A percentile compares a stretch with the other conserved stretches of the same genome.
These are phyloP conservation scores for Penicillium pancosmium DNA, from an alignment of 495 filamentous ascomycete species.

Conservation along the genomic window DNA sequence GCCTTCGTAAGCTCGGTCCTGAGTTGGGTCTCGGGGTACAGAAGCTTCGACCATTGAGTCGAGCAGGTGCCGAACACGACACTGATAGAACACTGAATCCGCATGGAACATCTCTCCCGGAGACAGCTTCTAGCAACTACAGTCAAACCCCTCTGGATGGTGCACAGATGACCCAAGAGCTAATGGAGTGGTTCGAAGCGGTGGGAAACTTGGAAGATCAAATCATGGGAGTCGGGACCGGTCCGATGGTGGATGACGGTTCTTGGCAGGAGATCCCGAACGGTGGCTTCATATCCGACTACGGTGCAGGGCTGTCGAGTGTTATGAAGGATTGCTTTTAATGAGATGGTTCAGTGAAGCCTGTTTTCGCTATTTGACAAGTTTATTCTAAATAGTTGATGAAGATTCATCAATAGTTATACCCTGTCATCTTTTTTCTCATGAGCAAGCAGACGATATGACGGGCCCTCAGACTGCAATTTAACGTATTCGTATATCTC, in stretches of 20 bases:
- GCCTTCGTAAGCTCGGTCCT: slow-evolving; percentile 55
- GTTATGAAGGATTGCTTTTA: slow-evolving; percentile 46
- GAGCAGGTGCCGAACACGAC: slow-evolving; percentile 4
- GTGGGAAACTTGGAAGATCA: slow-evolving; percentile 42
- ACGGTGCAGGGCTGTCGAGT: slow-evolving; percentile 41
- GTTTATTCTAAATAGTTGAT: too few species aligned
- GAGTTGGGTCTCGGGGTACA: slow-evolving; percentile 50
- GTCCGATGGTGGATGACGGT: slow-evolving; percentile 21
- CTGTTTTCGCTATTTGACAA: too few species aligned
- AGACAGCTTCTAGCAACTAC: slow-evolving; percentile 15
- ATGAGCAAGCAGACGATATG: too few species aligned
- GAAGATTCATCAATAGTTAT: too few species aligned
- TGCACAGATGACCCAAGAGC: slow-evolving; percentile 42
- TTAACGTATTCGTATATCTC: too few species aligned
- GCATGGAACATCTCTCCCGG: slow-evolving; percentile 5
- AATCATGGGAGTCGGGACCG: slow-evolving; percentile 38
- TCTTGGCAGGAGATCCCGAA: slow-evolving; percentile 28
- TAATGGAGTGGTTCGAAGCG: slow-evolving; percentile 48
- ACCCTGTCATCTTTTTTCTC: too few species aligned
- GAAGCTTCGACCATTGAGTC: slow-evolving; percentile 18
- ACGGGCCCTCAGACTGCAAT: too few species aligned
- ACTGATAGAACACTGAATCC: background rate
- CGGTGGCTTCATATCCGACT: slow-evolving; percentile 34
- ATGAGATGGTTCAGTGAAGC: background rate
- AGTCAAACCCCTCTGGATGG: slow-evolving; percentile 37